Conservation (phyloP, 345 rosid species). For the Gossypium stocksii region DNA sequence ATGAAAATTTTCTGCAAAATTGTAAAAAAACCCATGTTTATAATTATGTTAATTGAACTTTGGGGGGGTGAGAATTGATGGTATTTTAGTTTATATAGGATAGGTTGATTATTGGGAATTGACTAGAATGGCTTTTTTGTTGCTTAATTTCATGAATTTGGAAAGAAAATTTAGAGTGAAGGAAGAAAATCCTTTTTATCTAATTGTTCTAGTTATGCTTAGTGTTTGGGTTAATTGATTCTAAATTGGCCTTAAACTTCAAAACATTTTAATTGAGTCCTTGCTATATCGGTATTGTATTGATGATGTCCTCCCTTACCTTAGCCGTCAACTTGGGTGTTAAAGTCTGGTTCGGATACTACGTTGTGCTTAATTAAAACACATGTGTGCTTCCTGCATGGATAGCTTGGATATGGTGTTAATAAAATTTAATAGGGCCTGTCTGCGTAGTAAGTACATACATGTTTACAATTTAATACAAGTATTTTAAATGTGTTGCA, state of each 20-base stretch:
- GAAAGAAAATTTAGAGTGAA: neutral
- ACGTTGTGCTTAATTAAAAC: too few relatives aligned
- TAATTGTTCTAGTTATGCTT: neutral
- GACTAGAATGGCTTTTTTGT: neutral
- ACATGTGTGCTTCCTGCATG: too few relatives aligned
- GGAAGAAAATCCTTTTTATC: neutral
- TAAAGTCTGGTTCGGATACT: too few relatives aligned
- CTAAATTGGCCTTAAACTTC: neutral
- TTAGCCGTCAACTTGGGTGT: too few relatives aligned
- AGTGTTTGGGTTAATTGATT: neutral
- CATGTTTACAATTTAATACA: too few relatives aligned
- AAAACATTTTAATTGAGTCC: too few relatives aligned
- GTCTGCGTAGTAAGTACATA: too few relatives aligned
- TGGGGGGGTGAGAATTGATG: neutral
- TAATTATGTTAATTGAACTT: neutral
- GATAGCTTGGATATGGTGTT: too few relatives aligned
- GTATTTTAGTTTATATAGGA: neutral
- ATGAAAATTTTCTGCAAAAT: neutral
- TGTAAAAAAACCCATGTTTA: neutral
- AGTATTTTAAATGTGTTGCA: too few relatives aligned
- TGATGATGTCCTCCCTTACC: too few relatives aligned
- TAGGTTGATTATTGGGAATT: neutral
- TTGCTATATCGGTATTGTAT: too few relatives aligned
- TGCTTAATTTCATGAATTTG: neutral
- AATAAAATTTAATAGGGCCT: too few relatives aligned